These are phyloP conservation scores for Neurospora discreta DNA, from an alignment of 495 filamentous ascomycete genomes.

Conservation along the genomic window DNA sequence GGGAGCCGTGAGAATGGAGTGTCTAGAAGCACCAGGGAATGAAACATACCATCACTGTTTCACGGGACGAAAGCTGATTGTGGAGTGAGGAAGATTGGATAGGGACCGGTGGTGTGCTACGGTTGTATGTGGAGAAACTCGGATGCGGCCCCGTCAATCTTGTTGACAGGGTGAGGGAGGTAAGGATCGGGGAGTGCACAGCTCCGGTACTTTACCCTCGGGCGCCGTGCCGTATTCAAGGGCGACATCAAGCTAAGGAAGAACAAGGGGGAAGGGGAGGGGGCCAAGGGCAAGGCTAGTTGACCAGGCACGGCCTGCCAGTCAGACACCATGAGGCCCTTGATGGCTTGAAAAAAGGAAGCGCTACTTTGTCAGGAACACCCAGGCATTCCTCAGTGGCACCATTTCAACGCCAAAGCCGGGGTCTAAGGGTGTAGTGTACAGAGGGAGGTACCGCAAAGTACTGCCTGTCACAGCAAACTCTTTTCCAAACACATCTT, in stretches of 20 bases:
- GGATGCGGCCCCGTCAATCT: constrained; percentile 2
- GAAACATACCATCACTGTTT: not conserved
- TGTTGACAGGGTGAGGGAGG: constrained; percentile 2
- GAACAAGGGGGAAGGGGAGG: constrained; percentile 5
- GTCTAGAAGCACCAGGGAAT: not conserved
- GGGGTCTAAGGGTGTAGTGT: constrained; percentile 3
- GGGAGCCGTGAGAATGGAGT: no score
- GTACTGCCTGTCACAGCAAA: not conserved
- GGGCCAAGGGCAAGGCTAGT: constrained; percentile 16
- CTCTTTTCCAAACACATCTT: not conserved
- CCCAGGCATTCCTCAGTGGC: constrained; percentile 1
- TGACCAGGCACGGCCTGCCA: constrained; percentile 18
- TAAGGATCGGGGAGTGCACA: constrained; percentile 9
- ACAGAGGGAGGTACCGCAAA: constrained; percentile 7
- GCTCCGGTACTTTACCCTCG: constrained; percentile 7
- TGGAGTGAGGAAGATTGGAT: constrained; percentile 18
- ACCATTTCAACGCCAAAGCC: constrained; percentile 22
- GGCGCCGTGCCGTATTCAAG: constrained; percentile 19
- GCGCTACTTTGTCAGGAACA: not conserved
- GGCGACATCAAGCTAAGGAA: constrained; percentile 8
- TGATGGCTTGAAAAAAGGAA: not conserved
- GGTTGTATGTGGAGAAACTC: constrained; percentile 23
- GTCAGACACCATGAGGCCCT: not conserved
- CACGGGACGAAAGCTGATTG: constrained; percentile 6
- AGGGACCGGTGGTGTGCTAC: constrained; percentile 13